phyloP scores from a whole-genome alignment of 2,329 filamentous ascomycete genomes.

The Ceratocystis variospora region DNA sequence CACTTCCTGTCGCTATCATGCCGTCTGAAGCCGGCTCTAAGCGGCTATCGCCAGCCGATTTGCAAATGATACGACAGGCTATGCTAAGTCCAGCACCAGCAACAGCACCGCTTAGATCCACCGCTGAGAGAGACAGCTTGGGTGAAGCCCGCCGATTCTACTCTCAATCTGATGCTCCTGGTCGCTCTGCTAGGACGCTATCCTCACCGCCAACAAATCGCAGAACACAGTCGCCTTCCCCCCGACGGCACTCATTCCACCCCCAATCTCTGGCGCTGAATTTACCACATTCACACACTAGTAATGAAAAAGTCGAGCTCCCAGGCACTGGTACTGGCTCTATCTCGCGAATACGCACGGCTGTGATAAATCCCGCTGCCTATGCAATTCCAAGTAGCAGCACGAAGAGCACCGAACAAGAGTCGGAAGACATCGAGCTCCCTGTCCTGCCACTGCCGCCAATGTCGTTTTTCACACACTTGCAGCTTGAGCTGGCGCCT shows the following conservation, averaged over 20 bases:
- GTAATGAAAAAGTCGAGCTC: conserved; percentile 27
- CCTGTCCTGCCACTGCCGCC: conserved; percentile 48
- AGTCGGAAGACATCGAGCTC: conserved; percentile 25
- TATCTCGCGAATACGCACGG: conserved; percentile 24
- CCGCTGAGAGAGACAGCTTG: background rate
- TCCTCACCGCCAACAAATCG: conserved; percentile 15
- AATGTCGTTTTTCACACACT: conserved; percentile 51
- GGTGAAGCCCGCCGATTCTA: background rate
- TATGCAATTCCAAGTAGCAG: conserved; percentile 15
- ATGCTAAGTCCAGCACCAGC: conserved; percentile 18
- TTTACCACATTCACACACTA: conserved; percentile 37
- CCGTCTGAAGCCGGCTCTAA: conserved; percentile 26
- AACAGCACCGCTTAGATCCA: background rate
- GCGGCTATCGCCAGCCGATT: conserved; percentile 14
- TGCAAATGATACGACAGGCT: conserved; percentile 24
- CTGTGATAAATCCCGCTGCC: conserved; percentile 31
- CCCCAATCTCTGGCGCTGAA: background rate
- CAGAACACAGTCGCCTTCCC: conserved; percentile 8
- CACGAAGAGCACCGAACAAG: conserved; percentile 20
- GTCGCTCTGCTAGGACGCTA: conserved; percentile 13
- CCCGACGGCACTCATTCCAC: background rate
- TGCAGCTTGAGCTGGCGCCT: conserved; percentile 50
- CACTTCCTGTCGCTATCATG: conserved; percentile 36
- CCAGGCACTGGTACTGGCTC: background rate
- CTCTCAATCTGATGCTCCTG: conserved; percentile 6